Percentiles rank a stretch among this genome's conserved stretches.
phyloP scores from a whole-genome alignment of 257 asterid genomes.

The Apocynum venetum region DNA sequence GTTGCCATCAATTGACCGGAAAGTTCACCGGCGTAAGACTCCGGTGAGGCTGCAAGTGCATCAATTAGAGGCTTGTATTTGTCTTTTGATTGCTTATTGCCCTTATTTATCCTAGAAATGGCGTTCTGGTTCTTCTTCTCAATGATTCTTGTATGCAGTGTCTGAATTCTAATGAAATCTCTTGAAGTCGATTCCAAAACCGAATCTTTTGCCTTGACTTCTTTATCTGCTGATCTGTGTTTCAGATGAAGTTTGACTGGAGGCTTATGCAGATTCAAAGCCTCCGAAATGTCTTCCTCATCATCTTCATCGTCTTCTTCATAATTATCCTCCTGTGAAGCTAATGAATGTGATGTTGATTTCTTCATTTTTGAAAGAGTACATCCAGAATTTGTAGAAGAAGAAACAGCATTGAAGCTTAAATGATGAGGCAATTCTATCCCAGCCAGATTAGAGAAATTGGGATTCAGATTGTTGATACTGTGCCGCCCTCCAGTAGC shows the following conservation, averaged over 20 bases:
- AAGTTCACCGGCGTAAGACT: conserved; percentile 20
- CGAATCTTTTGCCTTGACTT: conserved; percentile 30
- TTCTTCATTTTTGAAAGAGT: conserved; percentile 15
- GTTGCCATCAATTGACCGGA: conserved; percentile 73
- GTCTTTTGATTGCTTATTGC: not conserved
- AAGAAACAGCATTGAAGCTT: conserved; percentile 34
- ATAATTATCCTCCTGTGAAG: conserved; percentile 14
- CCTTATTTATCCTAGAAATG: conserved; percentile 33
- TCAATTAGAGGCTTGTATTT: not conserved
- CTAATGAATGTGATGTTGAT: conserved; percentile 5
- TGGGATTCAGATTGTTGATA: conserved; percentile 26
- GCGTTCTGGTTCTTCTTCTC: conserved; percentile 60
- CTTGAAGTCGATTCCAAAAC: conserved; percentile 53
- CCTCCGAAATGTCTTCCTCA: conserved; percentile 11
- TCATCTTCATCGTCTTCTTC: conserved; percentile 18
- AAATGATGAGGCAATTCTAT: conserved; percentile 42
- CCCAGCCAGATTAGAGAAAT: conserved; percentile 31
- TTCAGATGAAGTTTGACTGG: conserved; percentile 54
- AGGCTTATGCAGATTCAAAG: conserved; percentile 20
- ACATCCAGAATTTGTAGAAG: conserved; percentile 38
- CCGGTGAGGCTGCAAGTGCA: conserved; percentile 33
- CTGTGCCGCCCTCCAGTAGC: conserved; percentile 25
- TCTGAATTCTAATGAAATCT: conserved; percentile 67
- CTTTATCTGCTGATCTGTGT: conserved; percentile 41
- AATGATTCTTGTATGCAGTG: conserved; percentile 48